Base-by-base conservation (phyloP, 1,284 basidiomycete species). In the Mrakiaceae sp. region DNA sequence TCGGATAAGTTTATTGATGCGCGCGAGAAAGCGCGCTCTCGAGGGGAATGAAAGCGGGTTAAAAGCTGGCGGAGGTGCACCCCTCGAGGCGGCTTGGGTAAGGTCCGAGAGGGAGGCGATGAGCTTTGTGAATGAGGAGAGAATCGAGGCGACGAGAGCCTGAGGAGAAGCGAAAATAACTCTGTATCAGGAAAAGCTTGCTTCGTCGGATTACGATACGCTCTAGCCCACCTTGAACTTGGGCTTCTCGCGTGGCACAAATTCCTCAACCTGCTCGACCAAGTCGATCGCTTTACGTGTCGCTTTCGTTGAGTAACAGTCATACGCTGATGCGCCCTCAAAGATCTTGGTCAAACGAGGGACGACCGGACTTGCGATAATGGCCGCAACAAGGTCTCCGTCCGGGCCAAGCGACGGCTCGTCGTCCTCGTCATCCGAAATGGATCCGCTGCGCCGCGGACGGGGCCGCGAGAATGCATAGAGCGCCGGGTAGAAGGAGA, bases 341-440 rank as follows among this genome's bases (percentile, higher is more conserved):
- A 93, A 73, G 16, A 90, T 74, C 69, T 83, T 86, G 70, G 81
- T 83, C 6, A 96, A 73, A 52, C 86, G 79, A 3, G 93, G 91
- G 40, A 89, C 83, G 56, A 95, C 80, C 0, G 87, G 84, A 0
- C 89, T 90, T 10, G 87, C 85, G 42, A 95, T 83, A 84, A 95
- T 90, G 2, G 88, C 86, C 16, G 88, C 84, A 40, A 92, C 85
- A n/a, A 95, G 79, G 71, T 95, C 90, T 11, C 88, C 89, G 67
- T 93, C 90, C 1, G 87, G 83, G 7, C 88, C 84, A n/a, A 87
- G 74, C 66, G 83, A 82, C 10, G 80, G 75, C 64, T 82, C 82
- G 56, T 74, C 73, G 58, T 80, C 79, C 42, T 73, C 76, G 3
- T 79, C 78, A 16, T 78, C 80, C 60, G 78, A 70, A 66, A 16